These are phyloP conservation scores for Odontarrhena argentea DNA, from an alignment of 345 rosid genomes.

Conservation along the genomic window DNA sequence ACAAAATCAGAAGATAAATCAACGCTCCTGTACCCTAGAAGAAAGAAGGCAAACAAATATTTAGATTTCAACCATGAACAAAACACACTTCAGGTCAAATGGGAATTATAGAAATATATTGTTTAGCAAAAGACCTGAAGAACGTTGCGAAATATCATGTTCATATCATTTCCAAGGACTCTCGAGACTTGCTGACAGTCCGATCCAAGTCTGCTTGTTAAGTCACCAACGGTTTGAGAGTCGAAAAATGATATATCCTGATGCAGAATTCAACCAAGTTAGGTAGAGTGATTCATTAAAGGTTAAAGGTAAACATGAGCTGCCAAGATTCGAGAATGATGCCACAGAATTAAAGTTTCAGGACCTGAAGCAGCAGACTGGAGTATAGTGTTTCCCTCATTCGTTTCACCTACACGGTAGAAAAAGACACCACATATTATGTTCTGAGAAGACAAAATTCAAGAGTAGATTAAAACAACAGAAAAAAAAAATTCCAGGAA, in stretches of 20 bases:
- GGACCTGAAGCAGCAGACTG: slow-evolving; percentile 89
- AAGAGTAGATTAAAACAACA: slow-evolving; percentile 4
- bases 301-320: slow-evolving; percentile 22
- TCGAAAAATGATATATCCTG: slow-evolving; percentile 96
- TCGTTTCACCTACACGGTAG: slow-evolving; percentile 70
- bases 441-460: not conserved
- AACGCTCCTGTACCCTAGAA: slow-evolving; percentile 85
- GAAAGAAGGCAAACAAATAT: slow-evolving; percentile 38
- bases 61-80: slow-evolving; percentile 26
- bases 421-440: slow-evolving; percentile 12
- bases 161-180: slow-evolving; percentile 90
- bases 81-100: slow-evolving; percentile 12
- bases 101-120: not conserved
- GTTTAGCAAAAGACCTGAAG: slow-evolving; percentile 66
- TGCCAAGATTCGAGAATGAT: slow-evolving; percentile 11
- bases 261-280: slow-evolving; percentile 30
- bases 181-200: slow-evolving; percentile 98
- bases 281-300: slow-evolving; percentile 16
- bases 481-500: not conserved
- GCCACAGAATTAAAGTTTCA: slow-evolving; percentile 26
- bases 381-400: slow-evolving; percentile 94
- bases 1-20: slow-evolving; percentile 78
- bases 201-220: slow-evolving; percentile 97
- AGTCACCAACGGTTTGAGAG: slow-evolving; percentile 92
- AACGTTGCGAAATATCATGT: slow-evolving; percentile 78